These are phyloP conservation scores for Claviceps capensis DNA, from an alignment of 2,329 filamentous ascomycete species.

Conservation along the genomic window DNA sequence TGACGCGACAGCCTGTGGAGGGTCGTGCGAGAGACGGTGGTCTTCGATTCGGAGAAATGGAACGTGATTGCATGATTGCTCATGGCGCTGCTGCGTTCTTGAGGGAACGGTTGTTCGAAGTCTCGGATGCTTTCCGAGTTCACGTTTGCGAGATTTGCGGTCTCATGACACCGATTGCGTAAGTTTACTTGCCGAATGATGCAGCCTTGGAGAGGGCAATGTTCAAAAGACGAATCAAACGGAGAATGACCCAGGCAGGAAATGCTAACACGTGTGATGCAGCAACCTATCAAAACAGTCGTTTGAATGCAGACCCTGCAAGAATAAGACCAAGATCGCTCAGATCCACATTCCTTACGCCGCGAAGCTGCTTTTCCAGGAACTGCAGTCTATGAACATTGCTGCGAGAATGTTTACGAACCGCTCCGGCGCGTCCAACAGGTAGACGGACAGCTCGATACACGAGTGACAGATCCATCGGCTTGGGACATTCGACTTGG, in stretches of 20 bases:
- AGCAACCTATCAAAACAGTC: slow-evolving; percentile 90
- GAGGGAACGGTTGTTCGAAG: slow-evolving; percentile 94
- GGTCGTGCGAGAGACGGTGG: slow-evolving; percentile 96
- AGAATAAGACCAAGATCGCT: slow-evolving; percentile 98
- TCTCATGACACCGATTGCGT: slow-evolving; percentile 98
- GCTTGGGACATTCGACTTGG: no score
- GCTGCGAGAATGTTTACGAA: slow-evolving; percentile 94
- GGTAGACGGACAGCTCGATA: slow-evolving; percentile 25
- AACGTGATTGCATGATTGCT: slow-evolving; percentile 99
- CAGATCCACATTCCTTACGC: slow-evolving; percentile 97
- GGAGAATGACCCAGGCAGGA: background rate
- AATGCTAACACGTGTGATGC: slow-evolving; percentile 19
- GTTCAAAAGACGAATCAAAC: background rate
- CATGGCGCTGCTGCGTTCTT: slow-evolving; percentile 93
- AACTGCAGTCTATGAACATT: slow-evolving; percentile 96
- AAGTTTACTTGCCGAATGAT: slow-evolving; percentile 32
- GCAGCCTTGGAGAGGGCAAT: background rate
- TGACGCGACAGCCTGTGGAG: slow-evolving; percentile 94
- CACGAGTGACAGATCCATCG: no score
- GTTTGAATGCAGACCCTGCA: slow-evolving; percentile 93
- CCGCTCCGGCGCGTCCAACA: slow-evolving; percentile 59
- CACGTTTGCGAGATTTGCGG: slow-evolving; percentile 98
- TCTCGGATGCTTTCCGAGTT: slow-evolving; percentile 94
- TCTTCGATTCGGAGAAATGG: slow-evolving; percentile 99
- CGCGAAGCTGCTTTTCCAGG: slow-evolving; percentile 95